phyloP scores from a whole-genome alignment of 768 basidiomycete species.

The Russula dissimulans region DNA sequence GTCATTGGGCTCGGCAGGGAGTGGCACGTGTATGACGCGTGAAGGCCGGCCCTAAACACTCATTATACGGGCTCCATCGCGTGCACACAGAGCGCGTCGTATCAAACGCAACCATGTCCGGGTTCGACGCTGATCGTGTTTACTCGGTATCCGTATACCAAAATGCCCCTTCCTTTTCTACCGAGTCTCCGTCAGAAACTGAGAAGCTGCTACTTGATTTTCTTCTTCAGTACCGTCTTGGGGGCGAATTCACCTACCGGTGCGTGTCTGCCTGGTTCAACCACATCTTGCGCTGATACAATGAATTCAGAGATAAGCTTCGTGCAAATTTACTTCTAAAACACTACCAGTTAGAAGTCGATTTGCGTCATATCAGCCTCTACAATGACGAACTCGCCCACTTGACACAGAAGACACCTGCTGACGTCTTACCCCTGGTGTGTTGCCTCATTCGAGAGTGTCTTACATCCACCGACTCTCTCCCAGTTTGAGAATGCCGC shows the following conservation, averaged over 20 bases:
- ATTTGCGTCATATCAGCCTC: constrained; percentile 41
- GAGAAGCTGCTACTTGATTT: constrained; percentile 81
- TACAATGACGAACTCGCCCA: constrained; percentile 95
- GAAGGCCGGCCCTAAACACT: constrained; percentile 1
- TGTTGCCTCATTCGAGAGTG: constrained; percentile 21
- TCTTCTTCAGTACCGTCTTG: constrained; percentile 78
- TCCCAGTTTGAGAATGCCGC: constrained; percentile 86
- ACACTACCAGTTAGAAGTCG: constrained; percentile 58
- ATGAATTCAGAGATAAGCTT: constrained; percentile 63
- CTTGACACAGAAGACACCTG: constrained; percentile 79
- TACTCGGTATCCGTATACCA: constrained; percentile 78
- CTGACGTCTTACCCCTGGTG: constrained; percentile 83
- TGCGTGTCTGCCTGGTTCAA: constrained; percentile 25
- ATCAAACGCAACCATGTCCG: constrained; percentile 51
- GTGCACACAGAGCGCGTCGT: neutral
- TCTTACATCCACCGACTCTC: neutral
- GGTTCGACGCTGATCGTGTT: constrained; percentile 75
- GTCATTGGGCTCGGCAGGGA: too few species aligned
- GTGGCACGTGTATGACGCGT: constrained; percentile 3
- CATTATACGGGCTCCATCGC: neutral
- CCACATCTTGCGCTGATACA: neutral
- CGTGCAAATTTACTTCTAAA: constrained; percentile 84
- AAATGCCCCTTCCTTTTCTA: constrained; percentile 40
- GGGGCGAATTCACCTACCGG: constrained; percentile 91
- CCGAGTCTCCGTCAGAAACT: constrained; percentile 71